Percentiles rank a stretch among this genome's conserved stretches.
Evolutionary conservation across 2,329 filamentous ascomycete species (phyloP).

Genomic region (Trichoderma cornu-damae): DNA sequence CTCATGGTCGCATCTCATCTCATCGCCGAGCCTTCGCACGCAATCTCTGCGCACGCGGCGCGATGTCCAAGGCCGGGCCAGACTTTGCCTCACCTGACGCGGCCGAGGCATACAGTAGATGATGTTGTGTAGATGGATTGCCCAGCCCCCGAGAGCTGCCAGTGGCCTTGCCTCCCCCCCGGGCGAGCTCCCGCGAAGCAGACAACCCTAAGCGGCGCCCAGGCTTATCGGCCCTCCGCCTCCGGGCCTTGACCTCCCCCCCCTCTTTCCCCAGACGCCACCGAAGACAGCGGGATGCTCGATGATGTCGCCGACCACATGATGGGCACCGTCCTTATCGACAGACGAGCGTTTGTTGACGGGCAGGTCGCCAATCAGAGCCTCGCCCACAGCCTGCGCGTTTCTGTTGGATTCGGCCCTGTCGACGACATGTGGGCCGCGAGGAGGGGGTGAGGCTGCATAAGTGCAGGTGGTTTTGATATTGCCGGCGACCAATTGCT

Average conservation of each 20-base stretch:
- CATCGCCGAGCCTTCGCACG: background rate
- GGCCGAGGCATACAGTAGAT: too few relatives aligned
- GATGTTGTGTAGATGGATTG: too few relatives aligned
- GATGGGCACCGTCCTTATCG: too few relatives aligned
- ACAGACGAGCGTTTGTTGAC: conserved; percentile 10
- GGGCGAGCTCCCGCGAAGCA: conserved; percentile 7
- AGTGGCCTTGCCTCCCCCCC: background rate
- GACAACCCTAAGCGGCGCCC: background rate
- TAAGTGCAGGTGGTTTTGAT: background rate
- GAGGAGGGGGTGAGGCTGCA: background rate
- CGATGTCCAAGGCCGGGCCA: too few relatives aligned
- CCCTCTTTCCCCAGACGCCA: background rate
- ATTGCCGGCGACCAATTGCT: background rate
- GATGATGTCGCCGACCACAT: conserved; percentile 6
- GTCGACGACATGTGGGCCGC: background rate
- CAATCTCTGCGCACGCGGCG: background rate
- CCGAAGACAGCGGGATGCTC: background rate
- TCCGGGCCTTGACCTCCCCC: too few relatives aligned
- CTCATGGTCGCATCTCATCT: background rate
- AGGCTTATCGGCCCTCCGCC: background rate
- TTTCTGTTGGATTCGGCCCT: conserved; percentile 14
- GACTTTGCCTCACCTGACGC: too few relatives aligned
- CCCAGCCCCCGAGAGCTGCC: background rate
- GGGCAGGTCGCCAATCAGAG: conserved; percentile 4
- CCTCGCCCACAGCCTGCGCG: background rate